Conservation (phyloP, 176 grass and related monocot genomes). For the Cocos nucifera region DNA sequence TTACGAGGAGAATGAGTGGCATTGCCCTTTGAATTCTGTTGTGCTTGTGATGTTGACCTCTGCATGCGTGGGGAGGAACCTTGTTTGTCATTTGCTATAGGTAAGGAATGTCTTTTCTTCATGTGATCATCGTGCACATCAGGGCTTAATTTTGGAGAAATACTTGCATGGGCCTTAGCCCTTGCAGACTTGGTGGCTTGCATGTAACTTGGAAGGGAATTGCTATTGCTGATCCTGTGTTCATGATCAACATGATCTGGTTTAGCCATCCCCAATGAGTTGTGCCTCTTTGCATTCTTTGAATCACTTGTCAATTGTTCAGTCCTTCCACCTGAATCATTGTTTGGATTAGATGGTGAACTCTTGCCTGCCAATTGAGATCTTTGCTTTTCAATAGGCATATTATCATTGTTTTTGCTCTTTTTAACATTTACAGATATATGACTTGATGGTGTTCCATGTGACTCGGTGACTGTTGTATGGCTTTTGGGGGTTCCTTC, state of each 20-base stretch:
- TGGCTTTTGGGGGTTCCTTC: conserved; percentile 13
- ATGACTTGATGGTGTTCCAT: conserved; percentile 19
- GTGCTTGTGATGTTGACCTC: conserved; percentile 1
- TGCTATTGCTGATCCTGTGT: not conserved
- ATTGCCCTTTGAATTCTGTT: not conserved
- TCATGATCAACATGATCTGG: conserved; percentile 5
- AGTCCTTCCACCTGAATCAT: conserved; percentile 6
- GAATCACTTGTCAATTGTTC: conserved; percentile 4
- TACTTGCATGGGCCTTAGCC: not conserved
- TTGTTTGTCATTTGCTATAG: not conserved
- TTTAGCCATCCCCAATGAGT: conserved; percentile 3
- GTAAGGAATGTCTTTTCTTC: conserved; percentile 6
- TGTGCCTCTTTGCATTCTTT: conserved; percentile 9
- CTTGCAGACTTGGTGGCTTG: conserved; percentile 4
- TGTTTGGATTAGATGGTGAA: conserved; percentile 8
- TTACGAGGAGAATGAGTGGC: conserved; percentile 1
- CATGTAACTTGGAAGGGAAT: conserved; percentile 7
- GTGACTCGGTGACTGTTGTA: conserved; percentile 3
- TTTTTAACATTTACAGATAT: conserved; percentile 8
- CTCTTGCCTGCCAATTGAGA: conserved; percentile 12
- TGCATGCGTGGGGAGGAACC: not conserved
- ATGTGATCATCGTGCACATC: not conserved
- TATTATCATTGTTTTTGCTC: conserved; percentile 10
- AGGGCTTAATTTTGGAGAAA: not conserved
- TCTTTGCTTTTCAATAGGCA: conserved; percentile 2